phyloP scores from a whole-genome alignment of 305 asterid species.

The Fraxinus latifolia region DNA sequence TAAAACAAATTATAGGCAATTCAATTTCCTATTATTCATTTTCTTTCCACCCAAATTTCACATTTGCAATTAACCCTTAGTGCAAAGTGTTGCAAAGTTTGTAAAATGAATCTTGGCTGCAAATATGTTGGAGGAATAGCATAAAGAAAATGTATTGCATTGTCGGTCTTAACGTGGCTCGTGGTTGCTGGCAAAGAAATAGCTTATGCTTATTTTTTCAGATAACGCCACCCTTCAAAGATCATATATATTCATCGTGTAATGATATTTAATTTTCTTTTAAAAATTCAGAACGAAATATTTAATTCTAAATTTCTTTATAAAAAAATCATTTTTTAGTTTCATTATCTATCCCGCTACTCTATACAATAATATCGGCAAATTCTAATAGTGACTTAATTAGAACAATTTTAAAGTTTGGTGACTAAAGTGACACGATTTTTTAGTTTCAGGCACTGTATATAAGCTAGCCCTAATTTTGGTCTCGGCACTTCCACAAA shows the following conservation, averaged over 20 bases:
- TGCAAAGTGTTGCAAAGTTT: neutral
- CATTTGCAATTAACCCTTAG: neutral
- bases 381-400: neutral
- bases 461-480: neutral
- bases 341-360: neutral
- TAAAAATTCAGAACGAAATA: neutral
- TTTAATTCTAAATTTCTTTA: no score
- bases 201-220: neutral
- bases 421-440: neutral
- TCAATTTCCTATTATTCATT: no score
- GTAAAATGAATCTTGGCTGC: neutral
- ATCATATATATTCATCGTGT: neutral
- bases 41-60: no score
- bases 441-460: neutral
- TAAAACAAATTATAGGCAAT: no score
- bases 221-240: slow-evolving; percentile 23
- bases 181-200: neutral
- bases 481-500: neutral
- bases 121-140: neutral
- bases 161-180: neutral
- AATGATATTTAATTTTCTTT: no score
- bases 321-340: neutral
- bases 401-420: neutral
- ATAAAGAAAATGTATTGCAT: neutral
- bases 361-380: neutral